These are phyloP conservation scores for Colletotrichum sp. DNA, from an alignment of 2,329 filamentous ascomycete species.

Conservation along the genomic window DNA sequence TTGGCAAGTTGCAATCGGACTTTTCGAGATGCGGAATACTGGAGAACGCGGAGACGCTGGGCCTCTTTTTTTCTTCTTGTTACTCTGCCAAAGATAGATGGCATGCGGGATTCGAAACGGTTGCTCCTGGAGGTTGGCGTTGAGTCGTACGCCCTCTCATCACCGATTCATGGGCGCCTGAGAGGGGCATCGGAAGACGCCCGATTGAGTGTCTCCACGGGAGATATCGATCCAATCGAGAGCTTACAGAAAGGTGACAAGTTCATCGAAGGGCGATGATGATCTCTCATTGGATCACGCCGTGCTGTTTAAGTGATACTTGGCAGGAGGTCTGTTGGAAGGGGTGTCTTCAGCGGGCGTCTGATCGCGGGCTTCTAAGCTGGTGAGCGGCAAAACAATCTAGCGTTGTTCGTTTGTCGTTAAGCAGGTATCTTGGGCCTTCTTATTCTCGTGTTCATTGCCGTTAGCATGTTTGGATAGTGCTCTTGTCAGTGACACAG, in stretches of 20 bases:
- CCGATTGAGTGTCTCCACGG: not conserved
- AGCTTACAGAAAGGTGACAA: not conserved
- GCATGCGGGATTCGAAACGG: not conserved
- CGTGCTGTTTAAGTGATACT: not conserved
- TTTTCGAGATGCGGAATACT: not conserved
- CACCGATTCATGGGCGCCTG: not conserved
- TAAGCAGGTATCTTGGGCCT: not conserved
- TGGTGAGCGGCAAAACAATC: not conserved
- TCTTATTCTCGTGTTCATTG: rapidly evolving
- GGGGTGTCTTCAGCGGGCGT: not conserved
- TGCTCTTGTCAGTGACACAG: not conserved
- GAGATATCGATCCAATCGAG: not conserved
- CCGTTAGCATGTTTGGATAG: not conserved
- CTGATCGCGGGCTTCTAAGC: not conserved
- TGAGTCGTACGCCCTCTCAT: not conserved
- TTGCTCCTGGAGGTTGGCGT: not conserved
- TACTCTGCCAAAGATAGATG: not conserved
- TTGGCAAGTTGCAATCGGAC: not conserved
- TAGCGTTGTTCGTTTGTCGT: not conserved
- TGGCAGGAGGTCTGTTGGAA: not conserved
- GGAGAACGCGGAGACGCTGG: not conserved
- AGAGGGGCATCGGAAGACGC: not conserved
- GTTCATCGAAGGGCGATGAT: rapidly evolving
- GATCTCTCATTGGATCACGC: not conserved
- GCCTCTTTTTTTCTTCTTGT: not conserved